Conservation (phyloP, 805 yeast species). For the Zygotorulaspora sp. region DNA sequence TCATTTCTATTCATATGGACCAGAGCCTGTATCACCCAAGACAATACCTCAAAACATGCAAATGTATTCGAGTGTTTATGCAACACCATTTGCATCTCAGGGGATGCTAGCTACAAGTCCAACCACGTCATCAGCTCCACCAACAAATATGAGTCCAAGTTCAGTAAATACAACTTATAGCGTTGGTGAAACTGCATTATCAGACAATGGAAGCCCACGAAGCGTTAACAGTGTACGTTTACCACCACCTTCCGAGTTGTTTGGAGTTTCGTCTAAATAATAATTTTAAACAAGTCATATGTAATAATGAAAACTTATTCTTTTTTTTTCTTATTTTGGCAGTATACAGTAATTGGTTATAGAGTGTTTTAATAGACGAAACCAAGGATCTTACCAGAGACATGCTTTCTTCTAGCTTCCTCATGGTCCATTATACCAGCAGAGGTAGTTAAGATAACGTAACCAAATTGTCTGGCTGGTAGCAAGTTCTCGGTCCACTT, state of each 20-base stretch:
- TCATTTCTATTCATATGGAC: neutral
- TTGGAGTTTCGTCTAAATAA: conserved; percentile 12
- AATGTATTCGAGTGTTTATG: too few relatives aligned
- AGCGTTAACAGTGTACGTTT: conserved; percentile 8
- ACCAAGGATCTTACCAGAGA: conserved; percentile 96
- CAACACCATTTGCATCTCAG: neutral
- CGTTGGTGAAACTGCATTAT: neutral
- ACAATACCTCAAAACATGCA: neutral
- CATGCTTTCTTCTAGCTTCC: conserved; percentile 99
- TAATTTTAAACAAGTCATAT: neutral
- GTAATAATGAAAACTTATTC: too few relatives aligned
- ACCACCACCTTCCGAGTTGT: conserved; percentile 21
- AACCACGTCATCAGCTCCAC: neutral
- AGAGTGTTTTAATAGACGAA: conserved; percentile 87
- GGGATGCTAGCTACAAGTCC: neutral
- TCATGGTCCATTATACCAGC: conserved; percentile 99
- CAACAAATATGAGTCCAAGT: neutral
- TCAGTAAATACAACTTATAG: neutral
- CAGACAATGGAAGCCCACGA: neutral
- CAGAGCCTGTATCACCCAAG: conserved; percentile 1
- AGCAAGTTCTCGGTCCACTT: conserved; percentile 97
- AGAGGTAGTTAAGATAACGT: conserved; percentile 94
- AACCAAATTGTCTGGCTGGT: conserved; percentile 99
- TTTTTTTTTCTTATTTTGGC: too few relatives aligned
- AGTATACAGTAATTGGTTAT: too few relatives aligned